These are phyloP conservation scores for Linderniella brevidens DNA, from an alignment of 257 asterid species.

Conservation along the genomic window DNA sequence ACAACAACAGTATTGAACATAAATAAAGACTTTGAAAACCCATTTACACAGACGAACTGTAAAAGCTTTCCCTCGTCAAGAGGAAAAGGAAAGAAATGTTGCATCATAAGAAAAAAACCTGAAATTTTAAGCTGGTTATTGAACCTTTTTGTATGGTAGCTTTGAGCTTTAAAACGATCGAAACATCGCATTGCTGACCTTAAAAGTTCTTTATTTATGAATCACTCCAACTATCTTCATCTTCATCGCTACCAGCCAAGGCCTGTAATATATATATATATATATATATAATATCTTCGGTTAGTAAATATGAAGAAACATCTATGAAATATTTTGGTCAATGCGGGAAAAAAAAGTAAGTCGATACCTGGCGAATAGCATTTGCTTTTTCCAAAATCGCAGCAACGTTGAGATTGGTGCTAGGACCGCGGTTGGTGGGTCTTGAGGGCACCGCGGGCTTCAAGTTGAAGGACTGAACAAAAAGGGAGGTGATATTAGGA, in stretches of 20 bases:
- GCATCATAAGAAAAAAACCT: no score
- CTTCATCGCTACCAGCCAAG: constrained; percentile 58
- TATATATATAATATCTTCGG: no score
- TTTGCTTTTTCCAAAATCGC: constrained; percentile 67
- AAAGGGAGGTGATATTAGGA: neutral
- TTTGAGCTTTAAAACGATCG: no score
- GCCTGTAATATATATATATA: constrained; percentile 43
- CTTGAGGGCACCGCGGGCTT: constrained; percentile 40
- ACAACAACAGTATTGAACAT: no score
- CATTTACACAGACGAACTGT: no score
- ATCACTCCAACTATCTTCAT: constrained; percentile 54
- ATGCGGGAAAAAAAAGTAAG: neutral
- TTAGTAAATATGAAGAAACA: neutral
- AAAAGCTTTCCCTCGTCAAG: no score
- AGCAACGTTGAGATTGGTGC: constrained; percentile 47
- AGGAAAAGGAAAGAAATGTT: no score
- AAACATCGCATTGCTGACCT: no score
- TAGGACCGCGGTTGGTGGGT: constrained; percentile 44
- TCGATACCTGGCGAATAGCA: constrained; percentile 48
- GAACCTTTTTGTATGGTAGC: no score
- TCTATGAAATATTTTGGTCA: neutral
- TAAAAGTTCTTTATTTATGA: constrained; percentile 14
- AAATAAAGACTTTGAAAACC: no score
- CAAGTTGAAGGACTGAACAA: constrained; percentile 54
- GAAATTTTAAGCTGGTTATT: no score